These are phyloP conservation scores for Glarea lozoyensis DNA, from an alignment of 495 filamentous ascomycete species.

Conservation along the genomic window DNA sequence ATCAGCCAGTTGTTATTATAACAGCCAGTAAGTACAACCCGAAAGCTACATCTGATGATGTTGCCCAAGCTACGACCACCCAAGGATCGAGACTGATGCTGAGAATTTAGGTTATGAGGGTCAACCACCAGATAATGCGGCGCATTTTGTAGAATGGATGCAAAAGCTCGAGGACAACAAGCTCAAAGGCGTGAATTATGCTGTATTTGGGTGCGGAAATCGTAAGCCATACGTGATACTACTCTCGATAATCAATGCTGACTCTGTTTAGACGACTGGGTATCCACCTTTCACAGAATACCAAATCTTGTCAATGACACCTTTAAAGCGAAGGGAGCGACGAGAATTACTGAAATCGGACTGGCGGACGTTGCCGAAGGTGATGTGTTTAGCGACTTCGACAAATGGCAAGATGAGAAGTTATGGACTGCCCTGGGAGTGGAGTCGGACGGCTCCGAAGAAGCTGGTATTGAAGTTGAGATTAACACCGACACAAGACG, in stretches of 20 bases:
- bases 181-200: slow-evolving; percentile 47
- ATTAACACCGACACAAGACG: slow-evolving; percentile 48
- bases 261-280: slow-evolving; percentile 44
- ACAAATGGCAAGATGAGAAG: slow-evolving; percentile 55
- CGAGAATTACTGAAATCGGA: slow-evolving; percentile 45
- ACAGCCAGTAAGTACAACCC: too few relatives aligned
- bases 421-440: slow-evolving; percentile 56
- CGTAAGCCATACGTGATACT: slow-evolving; percentile 3
- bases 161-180: slow-evolving; percentile 37
- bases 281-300: slow-evolving; percentile 60
- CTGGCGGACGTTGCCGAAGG: slow-evolving; percentile 51
- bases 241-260: background rate
- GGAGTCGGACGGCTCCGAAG: slow-evolving; percentile 12
- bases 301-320: slow-evolving; percentile 53
- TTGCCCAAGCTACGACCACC: too few relatives aligned
- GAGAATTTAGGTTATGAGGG: slow-evolving; percentile 71
- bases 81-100: too few relatives aligned
- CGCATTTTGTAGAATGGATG: slow-evolving; percentile 60
- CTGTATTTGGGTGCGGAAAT: slow-evolving; percentile 58
- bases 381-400: slow-evolving; percentile 64
- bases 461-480: slow-evolving; percentile 40
- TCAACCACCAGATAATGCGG: slow-evolving; percentile 65
- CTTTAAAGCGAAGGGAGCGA: slow-evolving; percentile 41
- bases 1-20: slow-evolving; percentile 55
- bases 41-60: too few relatives aligned